Conservation (phyloP, 108 stramenopile species). For the Nitzschia sp. region DNA sequence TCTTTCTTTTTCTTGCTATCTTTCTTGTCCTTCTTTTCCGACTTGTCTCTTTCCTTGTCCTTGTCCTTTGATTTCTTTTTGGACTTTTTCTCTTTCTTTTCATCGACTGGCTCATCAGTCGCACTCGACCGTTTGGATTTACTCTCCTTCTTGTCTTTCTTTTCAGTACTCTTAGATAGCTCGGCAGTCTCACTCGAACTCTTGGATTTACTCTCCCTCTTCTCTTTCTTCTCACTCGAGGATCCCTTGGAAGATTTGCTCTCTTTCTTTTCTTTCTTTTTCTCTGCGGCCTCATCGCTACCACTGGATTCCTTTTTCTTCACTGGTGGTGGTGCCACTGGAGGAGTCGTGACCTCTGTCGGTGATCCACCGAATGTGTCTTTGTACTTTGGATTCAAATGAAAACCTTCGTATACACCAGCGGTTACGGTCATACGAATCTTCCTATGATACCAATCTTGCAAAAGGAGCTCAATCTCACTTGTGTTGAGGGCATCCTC, state of each 20-base stretch:
- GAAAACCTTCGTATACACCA: constrained; percentile 24
- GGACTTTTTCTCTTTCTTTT: constrained; percentile 12
- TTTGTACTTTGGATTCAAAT: constrained; percentile 32
- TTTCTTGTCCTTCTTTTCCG: constrained; percentile 18
- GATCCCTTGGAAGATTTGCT: not conserved
- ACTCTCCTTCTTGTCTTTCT: not conserved
- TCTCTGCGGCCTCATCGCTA: not conserved
- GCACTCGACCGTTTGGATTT: not conserved
- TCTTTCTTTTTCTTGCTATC: constrained; percentile 1
- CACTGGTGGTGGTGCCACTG: not conserved
- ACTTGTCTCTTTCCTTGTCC: not conserved
- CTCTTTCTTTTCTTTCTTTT: not conserved
- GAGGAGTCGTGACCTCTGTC: not conserved
- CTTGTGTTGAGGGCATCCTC: not conserved
- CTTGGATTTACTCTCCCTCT: not conserved
- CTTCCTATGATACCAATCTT: constrained; percentile 34
- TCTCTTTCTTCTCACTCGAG: constrained; percentile 5
- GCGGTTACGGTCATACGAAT: constrained; percentile 6
- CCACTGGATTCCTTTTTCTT: not conserved
- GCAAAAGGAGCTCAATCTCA: constrained; percentile 20
- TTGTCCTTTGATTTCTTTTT: constrained; percentile 14
- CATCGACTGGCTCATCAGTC: not conserved
- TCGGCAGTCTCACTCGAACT: not conserved
- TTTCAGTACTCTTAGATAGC: not conserved
- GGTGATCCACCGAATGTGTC: not conserved